These are phyloP conservation scores for Geotrichum ghanense DNA, from an alignment of 805 yeast species.

Conservation along the genomic window DNA sequence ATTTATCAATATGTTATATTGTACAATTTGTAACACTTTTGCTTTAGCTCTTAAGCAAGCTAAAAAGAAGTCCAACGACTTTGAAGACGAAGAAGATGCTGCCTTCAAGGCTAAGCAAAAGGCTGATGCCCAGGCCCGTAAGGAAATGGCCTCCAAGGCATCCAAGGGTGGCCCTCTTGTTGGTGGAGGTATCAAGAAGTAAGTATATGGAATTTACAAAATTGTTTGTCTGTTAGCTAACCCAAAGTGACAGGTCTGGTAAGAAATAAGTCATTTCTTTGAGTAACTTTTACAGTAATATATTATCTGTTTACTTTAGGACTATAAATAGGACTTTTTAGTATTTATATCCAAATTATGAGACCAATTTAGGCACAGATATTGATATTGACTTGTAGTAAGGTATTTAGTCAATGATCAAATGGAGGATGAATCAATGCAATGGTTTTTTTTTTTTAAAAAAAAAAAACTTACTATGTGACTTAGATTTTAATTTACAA, in stretches of 20 bases:
- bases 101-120: slow-evolving; percentile 92
- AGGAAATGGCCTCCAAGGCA: slow-evolving; percentile 80
- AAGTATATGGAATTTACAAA: slow-evolving; percentile 5
- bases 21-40: not conserved
- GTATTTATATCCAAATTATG: not conserved
- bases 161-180: slow-evolving; percentile 82
- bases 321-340: not conserved
- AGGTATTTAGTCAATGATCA: not conserved
- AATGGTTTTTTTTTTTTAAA: too few relatives aligned
- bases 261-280: slow-evolving; percentile 14
- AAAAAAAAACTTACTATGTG: too few relatives aligned
- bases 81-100: slow-evolving; percentile 69
- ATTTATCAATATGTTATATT: too few relatives aligned
- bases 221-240: not conserved
- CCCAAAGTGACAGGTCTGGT: slow-evolving; percentile 10
- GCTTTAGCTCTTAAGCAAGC: slow-evolving; percentile 54
- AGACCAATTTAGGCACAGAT: not conserved
- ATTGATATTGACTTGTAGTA: not conserved
- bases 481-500: too few relatives aligned
- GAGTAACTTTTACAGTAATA: too few relatives aligned
- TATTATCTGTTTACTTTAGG: not conserved
- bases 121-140: slow-evolving; percentile 88
- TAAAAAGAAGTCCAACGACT: slow-evolving; percentile 65
- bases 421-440: not conserved
- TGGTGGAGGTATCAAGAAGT: slow-evolving; percentile 94